Evolutionary conservation across 345 rosid species (phyloP).

Genomic region (Melaleuca alternifolia): DNA sequence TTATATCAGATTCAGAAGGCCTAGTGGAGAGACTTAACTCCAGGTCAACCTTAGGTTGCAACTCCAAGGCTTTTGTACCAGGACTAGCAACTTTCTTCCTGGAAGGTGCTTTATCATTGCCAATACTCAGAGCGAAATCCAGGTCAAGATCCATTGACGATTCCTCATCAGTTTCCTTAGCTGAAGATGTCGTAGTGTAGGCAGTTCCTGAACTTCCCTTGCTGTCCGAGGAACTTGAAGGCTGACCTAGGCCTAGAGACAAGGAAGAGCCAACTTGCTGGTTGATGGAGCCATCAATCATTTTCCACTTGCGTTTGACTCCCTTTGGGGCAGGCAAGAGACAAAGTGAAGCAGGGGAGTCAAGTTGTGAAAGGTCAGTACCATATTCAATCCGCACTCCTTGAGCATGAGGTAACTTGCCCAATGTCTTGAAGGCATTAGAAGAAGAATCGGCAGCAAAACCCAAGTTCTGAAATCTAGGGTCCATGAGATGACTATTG

Average conservation of each 20-base stretch:
- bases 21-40: constrained; percentile 69
- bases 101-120: constrained; percentile 42
- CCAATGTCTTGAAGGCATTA: constrained; percentile 43
- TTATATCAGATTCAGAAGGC: constrained; percentile 60
- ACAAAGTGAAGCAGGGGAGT: constrained; percentile 31
- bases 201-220: constrained; percentile 80
- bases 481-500: constrained; percentile 41
- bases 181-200: constrained; percentile 62
- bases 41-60: constrained; percentile 52
- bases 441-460: constrained; percentile 39
- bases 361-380: constrained; percentile 63
- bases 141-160: constrained; percentile 80
- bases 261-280: constrained; percentile 49
- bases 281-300: constrained; percentile 31
- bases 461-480: constrained; percentile 30
- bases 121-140: constrained; percentile 72
- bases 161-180: constrained; percentile 84
- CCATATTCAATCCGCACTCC: constrained; percentile 20
- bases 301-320: constrained; percentile 65
- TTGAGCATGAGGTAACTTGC: constrained; percentile 31
- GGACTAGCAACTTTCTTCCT: constrained; percentile 26
- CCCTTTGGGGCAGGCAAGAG: constrained; percentile 24
- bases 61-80: constrained; percentile 19
- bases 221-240: constrained; percentile 86
- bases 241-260: constrained; percentile 60